Evolutionary conservation across 2,329 filamentous ascomycete species (phyloP), one percentile per base, ranked within the genome.

Genomic region (Monilinia laxa): DNA sequence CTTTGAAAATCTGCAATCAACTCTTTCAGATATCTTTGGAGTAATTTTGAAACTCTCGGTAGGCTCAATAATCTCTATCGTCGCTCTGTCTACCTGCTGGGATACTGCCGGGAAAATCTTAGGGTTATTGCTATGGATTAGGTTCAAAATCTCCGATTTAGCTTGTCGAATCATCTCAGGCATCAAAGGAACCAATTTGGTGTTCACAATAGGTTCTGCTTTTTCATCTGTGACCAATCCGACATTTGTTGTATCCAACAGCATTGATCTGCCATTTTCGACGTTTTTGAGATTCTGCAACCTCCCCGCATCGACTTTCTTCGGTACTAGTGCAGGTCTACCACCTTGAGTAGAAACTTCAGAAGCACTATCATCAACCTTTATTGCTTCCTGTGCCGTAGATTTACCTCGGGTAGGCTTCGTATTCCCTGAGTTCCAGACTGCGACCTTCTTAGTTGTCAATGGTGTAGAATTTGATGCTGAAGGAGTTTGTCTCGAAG

Each of bases 301-400:
- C 14, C n/a, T 40, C 5, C 31, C 11, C 5, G 38, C 2, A 23
- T 7, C 31, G 11, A 16, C 12, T 40, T 40, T 16, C 20, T 18
- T 38, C 9, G 35, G 31, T n/a, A 38, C 3, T 3, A 40, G 31
- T 56, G 31, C 31, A 40, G 53, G 20, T 4, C 53, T 38, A 3
- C 4, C 3, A n/a, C 31, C 10, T 56, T 23, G 53, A 23, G 7
- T 16, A 31, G 31, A 6, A 1, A 51, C 20, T 20, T 18, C 45
- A 1, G 45, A 23, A 4, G 31, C 6, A 4, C 12, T 4, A 0
- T 10, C 10, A 7, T 2, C 5, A 6, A 25, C 2, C 2, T 20
- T 40, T n/a, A 2, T 23, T 18, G 20, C n/a, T 40, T 2, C 12
- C n/a, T 1, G 5, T 49, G 28, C 3, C 6, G 9, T 3, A 2